Evolutionary conservation across 768 basidiomycete species (phyloP).

Genomic region (Agrocybe pediades): DNA sequence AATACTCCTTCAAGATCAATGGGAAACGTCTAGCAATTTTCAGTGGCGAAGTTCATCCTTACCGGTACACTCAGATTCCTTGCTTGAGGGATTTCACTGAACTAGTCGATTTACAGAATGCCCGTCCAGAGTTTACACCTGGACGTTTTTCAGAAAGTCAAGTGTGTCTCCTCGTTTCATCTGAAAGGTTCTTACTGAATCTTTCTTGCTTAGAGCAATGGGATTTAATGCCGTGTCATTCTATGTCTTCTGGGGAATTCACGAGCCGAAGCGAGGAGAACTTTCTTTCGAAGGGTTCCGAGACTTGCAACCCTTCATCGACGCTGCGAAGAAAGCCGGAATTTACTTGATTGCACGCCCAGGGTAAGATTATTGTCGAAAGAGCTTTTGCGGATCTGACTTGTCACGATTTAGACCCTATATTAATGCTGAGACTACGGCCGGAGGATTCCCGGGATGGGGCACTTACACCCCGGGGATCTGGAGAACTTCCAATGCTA

Average conservation of each 20-base stretch:
- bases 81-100: neutral
- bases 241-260: slow-evolving; percentile 46
- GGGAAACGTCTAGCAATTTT: slow-evolving; percentile 3
- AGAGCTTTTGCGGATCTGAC: too few species aligned
- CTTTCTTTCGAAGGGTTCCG: slow-evolving; percentile 57
- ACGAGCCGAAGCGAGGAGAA: slow-evolving; percentile 47
- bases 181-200: neutral
- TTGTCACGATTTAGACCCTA: slow-evolving; percentile 39
- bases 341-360: slow-evolving; percentile 58
- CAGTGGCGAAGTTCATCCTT: slow-evolving; percentile 7
- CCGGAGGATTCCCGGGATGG: slow-evolving; percentile 62
- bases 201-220: slow-evolving; percentile 29
- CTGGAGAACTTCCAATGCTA: slow-evolving; percentile 43
- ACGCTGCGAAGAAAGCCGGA: slow-evolving; percentile 54
- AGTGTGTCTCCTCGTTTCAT: slow-evolving; percentile 23
- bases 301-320: slow-evolving; percentile 55
- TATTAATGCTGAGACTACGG: slow-evolving; percentile 51
- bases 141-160: slow-evolving; percentile 47
- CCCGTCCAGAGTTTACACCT: slow-evolving; percentile 44
- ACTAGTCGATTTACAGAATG: slow-evolving; percentile 23
- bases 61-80: neutral
- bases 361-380: slow-evolving; percentile 31
- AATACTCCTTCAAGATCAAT: slow-evolving; percentile 7
- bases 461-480: slow-evolving; percentile 49
- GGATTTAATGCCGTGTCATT: slow-evolving; percentile 47